Percentiles rank a stretch among this genome's conserved stretches.
These are phyloP conservation scores for Paecilomyces fulvus DNA, from an alignment of 2,329 filamentous ascomycete species.

Conservation along the genomic window DNA sequence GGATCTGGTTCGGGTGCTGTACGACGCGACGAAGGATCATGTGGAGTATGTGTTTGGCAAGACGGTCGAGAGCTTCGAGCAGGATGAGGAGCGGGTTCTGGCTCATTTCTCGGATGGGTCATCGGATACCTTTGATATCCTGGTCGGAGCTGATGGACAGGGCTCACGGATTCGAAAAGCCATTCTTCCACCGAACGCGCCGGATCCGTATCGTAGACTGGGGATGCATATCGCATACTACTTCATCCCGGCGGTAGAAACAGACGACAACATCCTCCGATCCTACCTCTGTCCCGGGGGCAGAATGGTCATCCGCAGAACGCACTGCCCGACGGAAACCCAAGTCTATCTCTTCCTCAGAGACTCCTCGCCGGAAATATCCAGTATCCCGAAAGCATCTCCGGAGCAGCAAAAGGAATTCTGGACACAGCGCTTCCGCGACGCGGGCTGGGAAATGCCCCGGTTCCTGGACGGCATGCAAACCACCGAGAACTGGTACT, in stretches of 20 bases:
- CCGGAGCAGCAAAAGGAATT: constrained; percentile 19
- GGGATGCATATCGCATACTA: constrained; percentile 20
- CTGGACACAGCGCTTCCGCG: constrained; percentile 20
- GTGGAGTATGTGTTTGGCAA: constrained; percentile 17
- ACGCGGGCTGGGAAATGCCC: constrained; percentile 30
- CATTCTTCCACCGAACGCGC: constrained; percentile 22
- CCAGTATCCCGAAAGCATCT: constrained; percentile 6
- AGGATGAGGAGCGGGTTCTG: constrained; percentile 25
- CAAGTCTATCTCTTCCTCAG: constrained; percentile 13
- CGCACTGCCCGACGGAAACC: constrained; percentile 11
- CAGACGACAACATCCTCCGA: constrained; percentile 7
- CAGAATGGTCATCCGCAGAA: constrained; percentile 15
- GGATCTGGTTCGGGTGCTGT: constrained; percentile 45
- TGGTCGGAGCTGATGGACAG: constrained; percentile 51
- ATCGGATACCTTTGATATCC: constrained; percentile 40
- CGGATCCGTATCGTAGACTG: constrained; percentile 11
- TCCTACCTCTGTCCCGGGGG: constrained; percentile 13
- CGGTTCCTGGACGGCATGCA: constrained; percentile 33
- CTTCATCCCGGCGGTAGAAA: constrained; percentile 15
- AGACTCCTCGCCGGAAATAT: background rate
- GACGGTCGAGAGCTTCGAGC: constrained; percentile 18
- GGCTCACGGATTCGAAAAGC: constrained; percentile 40
- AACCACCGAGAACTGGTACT: constrained; percentile 37
- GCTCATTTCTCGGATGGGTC: constrained; percentile 39
- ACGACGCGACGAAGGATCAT: constrained; percentile 29